Evolutionary conservation across 495 filamentous ascomycete species (phyloP), one percentile per base, ranked within the genome.

Genomic region (Saxophila tyrrhenica): DNA sequence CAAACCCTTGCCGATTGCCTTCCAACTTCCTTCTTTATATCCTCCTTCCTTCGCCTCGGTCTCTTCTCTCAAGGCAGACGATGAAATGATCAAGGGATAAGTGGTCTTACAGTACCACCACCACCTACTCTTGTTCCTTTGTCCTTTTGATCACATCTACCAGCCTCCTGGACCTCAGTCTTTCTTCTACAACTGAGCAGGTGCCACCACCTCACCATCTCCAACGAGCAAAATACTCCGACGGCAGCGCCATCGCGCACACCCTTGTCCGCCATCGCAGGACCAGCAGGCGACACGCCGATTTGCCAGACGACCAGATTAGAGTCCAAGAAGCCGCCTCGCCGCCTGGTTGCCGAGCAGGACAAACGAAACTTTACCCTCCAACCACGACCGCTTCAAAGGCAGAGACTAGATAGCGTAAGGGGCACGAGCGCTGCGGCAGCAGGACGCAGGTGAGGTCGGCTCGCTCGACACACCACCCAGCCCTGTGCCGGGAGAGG

Each of bases 81-180:
- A 49, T 24, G 17, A 21, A 49, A 44, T 44, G 41, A 44, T 17
- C n/a, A 17, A 44, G 41, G 41, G 41, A 44, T 35, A 35, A n/a
- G n/a, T 44, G 41, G 32, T 41, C 29, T n/a, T 11, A 52, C 35
- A 10, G 32, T 42, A 24, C 32, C 11, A 41, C 50, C 13, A 16
- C 13, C 21, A 32, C 29, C 52, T 19, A 29, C 20, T 11, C 2
- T 55, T 24, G 39, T 42, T 23, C 49, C 52, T 49, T 55, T 55
- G 25, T 48, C 23, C 29, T 24, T 35, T 39, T 24, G 45, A 24
- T 54, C 51, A 54, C 25, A 16, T 38, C 38, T 21, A 21, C 52
- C 43, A 50, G 47, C 35, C 45, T 25, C 53, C 22, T 56, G 53
- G 22, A 43, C 53, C 29, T 10, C 53, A 21, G 25, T 44, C 19